Percentiles rank a stretch among this genome's conserved stretches.
phyloP scores from a whole-genome alignment of 2,329 filamentous ascomycete species.

The Pyrenochaeta sp. region DNA sequence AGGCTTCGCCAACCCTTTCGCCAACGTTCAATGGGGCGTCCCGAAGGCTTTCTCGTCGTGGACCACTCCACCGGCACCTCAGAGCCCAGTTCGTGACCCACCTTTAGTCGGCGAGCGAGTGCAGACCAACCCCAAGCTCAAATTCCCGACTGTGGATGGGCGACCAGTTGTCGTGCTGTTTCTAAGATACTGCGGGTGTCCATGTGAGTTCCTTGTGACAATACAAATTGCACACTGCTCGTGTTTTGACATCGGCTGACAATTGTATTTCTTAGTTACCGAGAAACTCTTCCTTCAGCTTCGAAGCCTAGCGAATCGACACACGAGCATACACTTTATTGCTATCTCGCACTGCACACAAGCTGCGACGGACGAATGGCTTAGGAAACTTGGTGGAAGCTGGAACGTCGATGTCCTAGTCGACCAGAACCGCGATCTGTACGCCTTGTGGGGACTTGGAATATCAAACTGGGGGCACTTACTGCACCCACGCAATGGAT shows the following conservation, averaged over 20 bases:
- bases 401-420: slow-evolving; percentile 65
- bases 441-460: slow-evolving; percentile 68
- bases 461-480: slow-evolving; percentile 45
- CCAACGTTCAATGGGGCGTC: slow-evolving; percentile 45
- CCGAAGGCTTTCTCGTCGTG: slow-evolving; percentile 44
- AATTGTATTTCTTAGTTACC: slow-evolving; percentile 34
- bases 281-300: slow-evolving; percentile 63
- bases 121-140: slow-evolving; percentile 37
- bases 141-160: slow-evolving; percentile 39
- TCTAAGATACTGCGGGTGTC: slow-evolving; percentile 45
- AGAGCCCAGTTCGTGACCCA: slow-evolving; percentile 33
- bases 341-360: slow-evolving; percentile 67
- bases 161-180: slow-evolving; percentile 42
- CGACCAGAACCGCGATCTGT: slow-evolving; percentile 64
- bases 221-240: background rate
- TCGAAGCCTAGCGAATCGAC: slow-evolving; percentile 62
- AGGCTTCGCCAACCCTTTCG: slow-evolving; percentile 43
- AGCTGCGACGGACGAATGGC: slow-evolving; percentile 64
- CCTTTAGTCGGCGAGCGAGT: slow-evolving; percentile 37
- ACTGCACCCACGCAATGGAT: slow-evolving; percentile 44
- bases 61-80: slow-evolving; percentile 39
- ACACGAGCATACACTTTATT: slow-evolving; percentile 62
- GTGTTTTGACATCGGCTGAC: slow-evolving; percentile 8
- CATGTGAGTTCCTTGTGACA: slow-evolving; percentile 33
- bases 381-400: slow-evolving; percentile 64